Conservation (phyloP, 2,329 filamentous ascomycete species). For the Fusarium nygamai region DNA sequence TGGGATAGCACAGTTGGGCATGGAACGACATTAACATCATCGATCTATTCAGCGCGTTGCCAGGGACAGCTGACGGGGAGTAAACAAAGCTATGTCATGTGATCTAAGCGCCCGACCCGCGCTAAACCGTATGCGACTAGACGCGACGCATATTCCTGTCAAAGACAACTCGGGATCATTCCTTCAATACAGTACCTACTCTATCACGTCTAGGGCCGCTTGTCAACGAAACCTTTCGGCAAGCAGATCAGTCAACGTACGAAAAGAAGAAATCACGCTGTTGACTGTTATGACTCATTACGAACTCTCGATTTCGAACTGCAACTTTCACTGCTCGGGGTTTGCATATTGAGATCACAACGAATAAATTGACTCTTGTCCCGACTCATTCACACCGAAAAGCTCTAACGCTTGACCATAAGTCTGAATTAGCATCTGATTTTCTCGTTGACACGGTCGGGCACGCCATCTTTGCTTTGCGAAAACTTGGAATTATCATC, state of each 20-base stretch:
- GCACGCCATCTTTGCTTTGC: neutral
- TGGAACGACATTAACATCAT: conserved; percentile 32
- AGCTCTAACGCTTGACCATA: neutral
- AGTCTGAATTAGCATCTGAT: neutral
- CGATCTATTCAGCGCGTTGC: conserved; percentile 41
- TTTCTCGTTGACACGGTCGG: neutral
- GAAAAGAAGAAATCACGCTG: neutral
- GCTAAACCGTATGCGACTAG: conserved; percentile 33
- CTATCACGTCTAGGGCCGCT: conserved; percentile 16
- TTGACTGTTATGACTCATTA: neutral
- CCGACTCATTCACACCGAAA: neutral
- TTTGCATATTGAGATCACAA: neutral
- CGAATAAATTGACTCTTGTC: neutral
- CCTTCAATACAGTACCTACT: neutral
- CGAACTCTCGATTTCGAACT: neutral
- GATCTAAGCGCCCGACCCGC: neutral
- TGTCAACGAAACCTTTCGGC: neutral
- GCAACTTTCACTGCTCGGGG: neutral
- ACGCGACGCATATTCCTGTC: conserved; percentile 12
- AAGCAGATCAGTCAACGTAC: neutral
- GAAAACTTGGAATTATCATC: neutral
- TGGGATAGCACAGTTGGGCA: conserved; percentile 17
- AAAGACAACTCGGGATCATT: conserved; percentile 3
- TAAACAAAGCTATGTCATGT: conserved; percentile 45
- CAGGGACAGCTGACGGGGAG: conserved; percentile 37